Base-by-base conservation (phyloP, 768 basidiomycete genomes). In the Xanthoconium stramineum region DNA sequence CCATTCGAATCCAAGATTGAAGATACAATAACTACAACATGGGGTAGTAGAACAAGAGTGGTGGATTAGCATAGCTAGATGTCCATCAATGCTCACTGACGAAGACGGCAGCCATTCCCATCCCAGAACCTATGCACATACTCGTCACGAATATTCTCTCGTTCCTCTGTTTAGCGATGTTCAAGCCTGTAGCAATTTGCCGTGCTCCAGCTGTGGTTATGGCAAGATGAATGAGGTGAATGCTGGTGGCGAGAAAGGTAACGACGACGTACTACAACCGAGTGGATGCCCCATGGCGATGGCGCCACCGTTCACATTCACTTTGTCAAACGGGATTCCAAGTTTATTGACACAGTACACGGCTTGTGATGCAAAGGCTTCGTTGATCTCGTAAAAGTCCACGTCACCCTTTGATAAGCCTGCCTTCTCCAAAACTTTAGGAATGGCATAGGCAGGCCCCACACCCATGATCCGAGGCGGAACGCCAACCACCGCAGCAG, bases 351-450 rank as follows among this genome's bases (percentile, higher is more conserved):
- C 71, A 45, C 76, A 81, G 74, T 86, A 91, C 43, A 94, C 75
- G 3, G 91, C 91, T 70, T 90, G 88, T 32, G 81, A 84, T 30
- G 93, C 91, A 68, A 94, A 94, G 32, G 93, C 92, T 72, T 94
- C 92, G 69, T 94, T 94, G 72, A 93, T 92, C 75, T 94, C 91
- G 74, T 77, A 96, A 68, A 95, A 91, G 74, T 96, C 93, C 61
- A 96, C 76, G 63, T 95, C 94, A 45, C 81, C 74, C 56, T 78
- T 75, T 42, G 74, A 69, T 47, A 95, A 76, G 15, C 90, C 89
- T 2, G 82, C 77, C 64, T 83, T 80, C 62, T 81, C 77, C 54
- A 94, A 83, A 30, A 79, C 79, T 56, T 82, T 81, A 43, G 93
- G 92, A 61, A 94, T 91, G 45, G 93, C 94, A 70, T 81, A 89